Percentiles rank a stretch among this genome's conserved stretches.
These are phyloP conservation scores for Puccinellia tenuiflora DNA, from an alignment of 176 grass and related monocot species.

Conservation along the genomic window DNA sequence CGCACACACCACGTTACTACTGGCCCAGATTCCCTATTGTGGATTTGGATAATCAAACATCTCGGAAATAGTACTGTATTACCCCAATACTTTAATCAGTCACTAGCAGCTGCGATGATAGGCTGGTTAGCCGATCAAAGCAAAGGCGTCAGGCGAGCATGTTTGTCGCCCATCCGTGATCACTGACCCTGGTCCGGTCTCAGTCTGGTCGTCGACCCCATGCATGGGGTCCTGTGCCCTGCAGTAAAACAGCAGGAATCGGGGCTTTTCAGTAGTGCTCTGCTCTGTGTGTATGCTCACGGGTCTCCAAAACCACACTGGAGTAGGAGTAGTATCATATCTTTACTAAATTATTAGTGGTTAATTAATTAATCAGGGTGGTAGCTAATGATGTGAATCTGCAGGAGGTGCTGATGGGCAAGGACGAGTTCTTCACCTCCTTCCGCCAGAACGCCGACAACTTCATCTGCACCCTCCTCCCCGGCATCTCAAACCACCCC, in stretches of 20 bases:
- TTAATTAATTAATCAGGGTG: no score
- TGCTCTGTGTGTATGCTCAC: background rate
- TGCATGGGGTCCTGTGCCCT: background rate
- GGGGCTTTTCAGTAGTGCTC: background rate
- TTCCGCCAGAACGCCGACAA: constrained; percentile 80
- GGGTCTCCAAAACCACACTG: no score
- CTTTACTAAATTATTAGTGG: no score
- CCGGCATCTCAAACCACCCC: constrained; percentile 64
- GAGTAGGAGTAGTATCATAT: no score
- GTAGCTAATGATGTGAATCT: background rate
- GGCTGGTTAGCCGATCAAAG: background rate
- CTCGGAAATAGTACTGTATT: background rate
- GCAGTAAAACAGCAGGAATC: background rate
- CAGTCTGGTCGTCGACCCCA: background rate
- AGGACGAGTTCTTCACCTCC: constrained; percentile 76
- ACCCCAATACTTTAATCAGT: background rate
- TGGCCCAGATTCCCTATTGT: no score
- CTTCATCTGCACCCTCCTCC: constrained; percentile 94
- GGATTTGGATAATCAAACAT: no score
- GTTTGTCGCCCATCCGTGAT: constrained; percentile 8
- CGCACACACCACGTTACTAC: no score
- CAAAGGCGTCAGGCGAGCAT: background rate
- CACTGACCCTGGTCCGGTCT: background rate
- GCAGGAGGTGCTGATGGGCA: constrained; percentile 94
- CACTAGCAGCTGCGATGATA: background rate